Evolutionary conservation across 345 rosid genomes (phyloP), one percentile per base, ranked within the genome.

Genomic region (Arabidopsis arenosa): DNA sequence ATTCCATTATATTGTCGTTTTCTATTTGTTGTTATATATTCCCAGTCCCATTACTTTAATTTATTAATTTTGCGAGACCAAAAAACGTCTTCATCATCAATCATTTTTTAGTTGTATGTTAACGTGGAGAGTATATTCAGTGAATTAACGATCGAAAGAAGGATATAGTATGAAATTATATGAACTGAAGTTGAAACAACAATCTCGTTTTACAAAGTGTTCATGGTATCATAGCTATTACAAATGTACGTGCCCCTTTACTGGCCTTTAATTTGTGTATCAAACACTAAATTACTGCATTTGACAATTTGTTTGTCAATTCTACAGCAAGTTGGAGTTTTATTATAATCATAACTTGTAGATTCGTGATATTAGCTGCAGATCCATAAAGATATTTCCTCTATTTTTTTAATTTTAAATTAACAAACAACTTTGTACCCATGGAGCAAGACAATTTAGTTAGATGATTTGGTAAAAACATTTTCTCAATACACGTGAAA

Each of bases 61-160:
- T 53, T 61, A 14, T 68, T 18, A n/a, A 53, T 55, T 69, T 51
- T 69, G 58, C 35, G 58, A 69, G 75, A 62, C 75, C 70, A 56
- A 75, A 33, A 43, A 43, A 40, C 64, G 62, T 53, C 58, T 61
- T 68, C 63, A 35, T 61, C 39, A 53, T 33, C 64, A 62, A 68
- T 59, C 59, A 59, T 47, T 49, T 37, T 6, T 5, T 4, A 53
- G 37, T 28, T 26, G 57, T 67, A 60, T 6, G 39, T 60, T 49
- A 59, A 58, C 44, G 43, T 40, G 35, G 5, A 30, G 14, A 23
- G 28, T 15, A 30, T 30, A 14, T 49, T 67, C 61, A 60, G 5
- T 49, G 54, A 23, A 45, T 65, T 45, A 52, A 14, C 44, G 37
- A 56, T 54, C 23, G n/a, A 5, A 11, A 35, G 15, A 3, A 7